Conservation (phyloP, 495 filamentous ascomycete genomes). For the Aspergillus incahuasiensis region DNA sequence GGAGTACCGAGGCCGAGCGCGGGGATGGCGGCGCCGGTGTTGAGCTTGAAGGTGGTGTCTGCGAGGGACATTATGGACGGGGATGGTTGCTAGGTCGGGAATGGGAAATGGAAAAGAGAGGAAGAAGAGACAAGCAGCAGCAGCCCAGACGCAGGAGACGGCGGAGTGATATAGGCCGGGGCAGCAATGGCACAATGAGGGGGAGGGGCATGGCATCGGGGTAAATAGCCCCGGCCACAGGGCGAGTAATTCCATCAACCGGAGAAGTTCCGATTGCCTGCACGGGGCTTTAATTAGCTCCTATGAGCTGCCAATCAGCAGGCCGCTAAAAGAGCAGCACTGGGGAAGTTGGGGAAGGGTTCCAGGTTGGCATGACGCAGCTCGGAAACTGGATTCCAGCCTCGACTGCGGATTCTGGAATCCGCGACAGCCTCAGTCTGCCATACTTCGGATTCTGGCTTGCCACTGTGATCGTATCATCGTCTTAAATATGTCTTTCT, state of each 20-base stretch:
- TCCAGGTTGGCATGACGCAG: not conserved
- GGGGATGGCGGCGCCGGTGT: constrained; percentile 71
- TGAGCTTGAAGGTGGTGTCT: constrained; percentile 59
- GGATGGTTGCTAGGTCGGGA: not conserved
- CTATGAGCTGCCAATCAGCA: not conserved
- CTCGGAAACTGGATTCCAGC: constrained; percentile 13
- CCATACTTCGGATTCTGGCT: not conserved
- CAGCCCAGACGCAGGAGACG: no score
- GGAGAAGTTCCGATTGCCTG: not conserved
- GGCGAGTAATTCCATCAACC: constrained; percentile 7
- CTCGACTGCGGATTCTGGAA: constrained; percentile 23
- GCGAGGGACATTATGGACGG: constrained; percentile 6
- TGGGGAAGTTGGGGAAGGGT: not conserved
- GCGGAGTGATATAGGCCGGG: constrained; percentile 1
- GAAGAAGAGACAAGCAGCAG: not conserved
- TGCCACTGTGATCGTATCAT: no score
- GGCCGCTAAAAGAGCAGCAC: not conserved
- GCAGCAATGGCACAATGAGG: not conserved
- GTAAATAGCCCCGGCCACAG: not conserved
- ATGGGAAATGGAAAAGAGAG: not conserved
- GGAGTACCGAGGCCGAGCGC: constrained; percentile 49
- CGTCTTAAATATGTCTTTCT: not conserved
- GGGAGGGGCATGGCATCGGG: not conserved
- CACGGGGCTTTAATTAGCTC: not conserved
- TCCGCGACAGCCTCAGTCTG: constrained; percentile 16